These are phyloP conservation scores for Epichloe typhina DNA, from an alignment of 2,329 filamentous ascomycete species.

Conservation along the genomic window DNA sequence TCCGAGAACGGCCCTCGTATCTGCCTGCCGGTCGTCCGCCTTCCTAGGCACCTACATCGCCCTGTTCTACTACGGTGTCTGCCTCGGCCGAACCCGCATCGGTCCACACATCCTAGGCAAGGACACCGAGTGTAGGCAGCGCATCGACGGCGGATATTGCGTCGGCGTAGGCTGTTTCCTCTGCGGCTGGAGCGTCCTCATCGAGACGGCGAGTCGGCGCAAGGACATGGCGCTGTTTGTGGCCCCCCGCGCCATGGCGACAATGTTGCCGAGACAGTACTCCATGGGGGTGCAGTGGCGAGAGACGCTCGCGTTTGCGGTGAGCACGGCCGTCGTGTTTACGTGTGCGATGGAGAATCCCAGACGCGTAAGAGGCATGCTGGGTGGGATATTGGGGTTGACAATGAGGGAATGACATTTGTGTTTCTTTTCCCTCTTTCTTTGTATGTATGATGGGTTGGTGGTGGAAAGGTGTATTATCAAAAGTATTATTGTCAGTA, in stretches of 20 bases:
- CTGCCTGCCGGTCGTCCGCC: constrained; percentile 56
- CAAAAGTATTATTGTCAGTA: too few relatives aligned
- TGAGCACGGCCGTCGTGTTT: constrained; percentile 57
- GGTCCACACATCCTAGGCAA: constrained; percentile 55
- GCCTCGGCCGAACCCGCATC: constrained; percentile 58
- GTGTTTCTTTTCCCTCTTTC: neutral
- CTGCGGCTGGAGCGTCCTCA: constrained; percentile 71
- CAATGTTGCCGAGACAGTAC: constrained; percentile 61
- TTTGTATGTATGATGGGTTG: too few relatives aligned
- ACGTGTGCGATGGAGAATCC: constrained; percentile 52
- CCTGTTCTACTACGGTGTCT: constrained; percentile 77
- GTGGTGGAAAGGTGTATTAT: neutral
- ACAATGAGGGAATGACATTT: constrained; percentile 23
- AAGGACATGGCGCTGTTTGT: constrained; percentile 74
- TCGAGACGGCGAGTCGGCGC: constrained; percentile 52
- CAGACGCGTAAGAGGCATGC: constrained; percentile 50
- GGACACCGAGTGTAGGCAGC: constrained; percentile 32
- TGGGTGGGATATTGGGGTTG: constrained; percentile 45
- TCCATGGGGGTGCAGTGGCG: constrained; percentile 47
- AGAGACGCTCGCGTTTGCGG: constrained; percentile 52
- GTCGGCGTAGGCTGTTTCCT: constrained; percentile 58
- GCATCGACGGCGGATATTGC: constrained; percentile 51
- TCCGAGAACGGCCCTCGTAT: constrained; percentile 39
- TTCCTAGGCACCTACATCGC: constrained; percentile 69
- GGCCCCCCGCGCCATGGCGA: constrained; percentile 67